Base-by-base conservation (phyloP, 129 eudicot genomes). In the Helianthus annuus region DNA sequence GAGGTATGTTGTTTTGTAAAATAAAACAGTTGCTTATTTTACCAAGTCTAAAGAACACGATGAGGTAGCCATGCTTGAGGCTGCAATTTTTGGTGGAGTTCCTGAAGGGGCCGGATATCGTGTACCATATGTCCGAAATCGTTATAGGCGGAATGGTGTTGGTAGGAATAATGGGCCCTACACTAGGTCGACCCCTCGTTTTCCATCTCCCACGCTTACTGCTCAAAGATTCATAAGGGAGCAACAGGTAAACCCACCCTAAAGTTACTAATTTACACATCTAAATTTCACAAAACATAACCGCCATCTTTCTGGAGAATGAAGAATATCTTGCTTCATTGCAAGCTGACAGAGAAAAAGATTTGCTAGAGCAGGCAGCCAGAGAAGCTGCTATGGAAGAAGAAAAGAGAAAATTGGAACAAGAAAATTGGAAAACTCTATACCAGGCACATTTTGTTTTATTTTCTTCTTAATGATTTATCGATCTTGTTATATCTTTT, bases 1-100 rank as follows among this genome's bases (percentile, higher is more conserved):
- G 22, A 19, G 0, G 22, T 19, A 0, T 19, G 22, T 19, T 19
- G 22, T 19, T 19, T 19, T 19, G 22, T 19, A 19, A 19, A 19
- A 19, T 19, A 19, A 19, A 19, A 19, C 22, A 19, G 22, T 19
- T 19, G 22, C 22, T 19, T 0, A 19, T 19, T 19, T 19, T 19
- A 19, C 22, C 22, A 19, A 19, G 22, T 90, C 94, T 48, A 79
- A 71, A 85, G 99, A 95, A 71, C 99, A 88, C 53, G 97, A 90
- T 59, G 99, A 95, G 83, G 97, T 97, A 22, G 83, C 90, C 14
- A 95, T 95, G 99, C 91, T 95, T 49, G 99, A 95, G 85, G 97
- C 99, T 75, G 99, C 99, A 44, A 75, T 95, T 64, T 90, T 95
- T 90, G 99, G 97, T 70, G 88, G 89, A 51, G 53, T 86, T 13